Evolutionary conservation across 2,329 filamentous ascomycete genomes (phyloP), one percentile per base, ranked within the genome.

Genomic region (Fusarium agapanthi): DNA sequence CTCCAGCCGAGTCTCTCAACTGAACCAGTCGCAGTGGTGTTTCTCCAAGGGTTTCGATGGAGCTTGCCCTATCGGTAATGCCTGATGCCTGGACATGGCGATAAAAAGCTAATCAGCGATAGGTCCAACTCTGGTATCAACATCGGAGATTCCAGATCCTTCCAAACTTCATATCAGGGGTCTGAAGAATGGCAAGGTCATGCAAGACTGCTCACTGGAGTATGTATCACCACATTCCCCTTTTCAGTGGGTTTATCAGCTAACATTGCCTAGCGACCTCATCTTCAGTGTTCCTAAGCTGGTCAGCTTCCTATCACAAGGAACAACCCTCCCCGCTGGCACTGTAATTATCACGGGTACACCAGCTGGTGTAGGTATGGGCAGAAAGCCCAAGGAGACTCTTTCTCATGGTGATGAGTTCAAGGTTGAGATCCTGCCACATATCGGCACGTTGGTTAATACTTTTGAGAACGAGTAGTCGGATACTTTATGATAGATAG

Each of bases 201-300:
- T 66, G 2, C 64, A 66, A 6, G 64, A 66, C 3, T 66, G 61
- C 12, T 60, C 61, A 3, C 3, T 66, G 0, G 61, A 66, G 64
- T 60, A 9, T 14, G 63, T 35, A 3, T 7, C 13, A 5, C 9
- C 1, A 10, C 3, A 2, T 1, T 4, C 4, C 18, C 7, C 10
- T 16, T 2, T 11, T 12, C 3, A 10, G 24, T 11, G 5, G 6
- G 3, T 11, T 8, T 6, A 2, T 28, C 1, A 7, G 5, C 44
- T 66, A 1, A 66, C 24, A 4, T 20, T 1, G 1, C 0, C 2
- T 76, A 88, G 86, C 35, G 87, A 89, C 41, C 79, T 89, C 30
- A 88, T 89, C 63, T 89, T 89, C 75, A 83, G 79, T 28, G 83
- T 90, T 16, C 81, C 85, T 2, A 80, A 82, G 70, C 72, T 85